These are phyloP conservation scores for Musa acuminata DNA, from an alignment of 176 grass and related monocot species.

Conservation along the genomic window DNA sequence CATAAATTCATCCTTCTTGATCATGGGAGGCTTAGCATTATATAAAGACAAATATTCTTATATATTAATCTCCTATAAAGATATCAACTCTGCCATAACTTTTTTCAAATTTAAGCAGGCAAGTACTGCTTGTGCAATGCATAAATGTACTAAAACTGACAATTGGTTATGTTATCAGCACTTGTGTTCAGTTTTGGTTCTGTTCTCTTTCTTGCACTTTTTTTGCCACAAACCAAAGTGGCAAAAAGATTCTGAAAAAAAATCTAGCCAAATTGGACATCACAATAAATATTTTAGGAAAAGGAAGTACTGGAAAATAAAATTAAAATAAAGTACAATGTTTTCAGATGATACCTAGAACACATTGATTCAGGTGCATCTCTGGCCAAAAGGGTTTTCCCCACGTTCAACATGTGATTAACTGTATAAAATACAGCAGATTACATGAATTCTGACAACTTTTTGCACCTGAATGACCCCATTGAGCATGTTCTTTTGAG, in stretches of 20 bases:
- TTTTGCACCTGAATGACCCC: background rate
- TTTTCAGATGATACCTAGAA: constrained; percentile 53
- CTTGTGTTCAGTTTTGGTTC: background rate
- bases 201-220: background rate
- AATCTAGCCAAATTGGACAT: too few relatives aligned
- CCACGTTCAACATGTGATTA: constrained; percentile 83
- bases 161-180: background rate
- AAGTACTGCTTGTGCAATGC: background rate
- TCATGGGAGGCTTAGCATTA: too few relatives aligned
- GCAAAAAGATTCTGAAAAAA: background rate
- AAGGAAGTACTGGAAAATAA: constrained; percentile 9
- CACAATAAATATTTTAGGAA: background rate
- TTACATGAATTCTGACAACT: background rate
- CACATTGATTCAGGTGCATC: constrained; percentile 59
- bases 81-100: background rate
- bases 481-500: background rate
- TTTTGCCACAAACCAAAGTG: too few relatives aligned
- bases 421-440: constrained; percentile 36
- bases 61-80: too few relatives aligned
- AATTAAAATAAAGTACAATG: constrained; percentile 8
- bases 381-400: constrained; percentile 54
- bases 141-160: background rate
- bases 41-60: too few relatives aligned
- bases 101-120: background rate
- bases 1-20: too few relatives aligned